Conservation (phyloP, 78 protist genomes). For the Dictyostelium intermedium region DNA sequence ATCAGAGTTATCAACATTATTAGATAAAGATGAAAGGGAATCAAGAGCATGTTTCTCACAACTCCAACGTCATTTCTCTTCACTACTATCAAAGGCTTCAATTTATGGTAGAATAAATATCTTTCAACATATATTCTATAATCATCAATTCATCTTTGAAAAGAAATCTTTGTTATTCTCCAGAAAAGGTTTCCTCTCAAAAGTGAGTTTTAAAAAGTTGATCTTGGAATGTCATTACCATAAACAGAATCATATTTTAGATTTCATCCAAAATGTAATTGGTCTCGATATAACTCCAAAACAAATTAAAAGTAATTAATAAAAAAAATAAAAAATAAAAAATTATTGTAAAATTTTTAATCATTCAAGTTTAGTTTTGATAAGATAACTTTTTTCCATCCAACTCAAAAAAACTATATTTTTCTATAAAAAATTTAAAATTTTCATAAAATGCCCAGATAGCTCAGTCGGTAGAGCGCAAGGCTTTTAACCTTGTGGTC, state of each 20-base stretch:
- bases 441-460: constrained; percentile 79
- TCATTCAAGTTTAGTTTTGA: too few relatives aligned
- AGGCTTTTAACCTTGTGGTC: constrained; percentile 33
- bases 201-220: background rate
- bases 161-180: background rate
- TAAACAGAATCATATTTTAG: background rate
- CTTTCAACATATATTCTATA: background rate
- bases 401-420: too few relatives aligned
- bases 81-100: background rate
- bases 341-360: too few relatives aligned
- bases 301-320: background rate
- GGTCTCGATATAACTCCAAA: background rate
- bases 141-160: background rate
- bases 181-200: background rate
- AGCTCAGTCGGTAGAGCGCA: constrained; percentile 94
- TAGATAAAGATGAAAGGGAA: background rate
- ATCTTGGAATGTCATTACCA: background rate
- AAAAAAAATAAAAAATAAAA: too few relatives aligned
- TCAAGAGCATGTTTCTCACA: background rate
- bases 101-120: background rate
- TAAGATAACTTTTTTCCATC: too few relatives aligned
- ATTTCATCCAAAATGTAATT: background rate
- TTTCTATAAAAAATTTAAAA: too few relatives aligned
- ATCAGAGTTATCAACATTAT: background rate
- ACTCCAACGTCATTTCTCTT: background rate